phyloP scores from a whole-genome alignment of 1,284 basidiomycete species.

The Sphaerobolus stellatus region DNA sequence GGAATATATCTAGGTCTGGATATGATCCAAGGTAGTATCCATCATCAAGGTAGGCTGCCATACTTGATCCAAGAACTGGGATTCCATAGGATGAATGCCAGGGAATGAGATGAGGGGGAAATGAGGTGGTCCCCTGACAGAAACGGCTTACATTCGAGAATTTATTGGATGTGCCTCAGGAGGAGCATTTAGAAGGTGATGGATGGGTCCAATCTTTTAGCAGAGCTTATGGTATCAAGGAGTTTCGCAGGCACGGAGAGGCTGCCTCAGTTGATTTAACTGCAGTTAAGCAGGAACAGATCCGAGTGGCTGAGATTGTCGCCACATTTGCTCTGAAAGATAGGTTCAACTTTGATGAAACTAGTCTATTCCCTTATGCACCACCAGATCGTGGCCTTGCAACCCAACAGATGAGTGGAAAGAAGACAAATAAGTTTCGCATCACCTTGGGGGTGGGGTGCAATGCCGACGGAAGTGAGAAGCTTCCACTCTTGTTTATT shows the following conservation, averaged over 20 bases:
- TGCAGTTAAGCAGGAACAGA: constrained; percentile 22
- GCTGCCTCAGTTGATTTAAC: constrained; percentile 25
- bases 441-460: constrained; percentile 30
- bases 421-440: constrained; percentile 26
- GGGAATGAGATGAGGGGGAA: no score
- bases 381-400: constrained; percentile 23
- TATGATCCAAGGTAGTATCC: no score
- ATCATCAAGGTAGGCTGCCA: no score
- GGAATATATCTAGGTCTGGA: no score
- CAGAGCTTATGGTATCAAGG: no score
- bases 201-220: no score
- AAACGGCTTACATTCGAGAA: no score
- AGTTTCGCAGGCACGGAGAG: constrained; percentile 33
- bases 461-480: constrained; percentile 34
- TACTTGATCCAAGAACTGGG: no score
- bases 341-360: constrained; percentile 40
- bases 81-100: no score
- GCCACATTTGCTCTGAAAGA: constrained; percentile 21
- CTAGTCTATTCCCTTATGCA: constrained; percentile 32
- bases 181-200: no score
- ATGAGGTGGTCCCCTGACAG: no score
- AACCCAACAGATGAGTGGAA: constrained; percentile 20
- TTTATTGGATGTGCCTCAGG: no score
- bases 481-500: constrained; percentile 29
- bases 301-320: constrained; percentile 23